Percentiles rank a stretch among this genome's conserved stretches.
phyloP scores from a whole-genome alignment of 108 stramenopile species.

The Cyclotella cryptica region DNA sequence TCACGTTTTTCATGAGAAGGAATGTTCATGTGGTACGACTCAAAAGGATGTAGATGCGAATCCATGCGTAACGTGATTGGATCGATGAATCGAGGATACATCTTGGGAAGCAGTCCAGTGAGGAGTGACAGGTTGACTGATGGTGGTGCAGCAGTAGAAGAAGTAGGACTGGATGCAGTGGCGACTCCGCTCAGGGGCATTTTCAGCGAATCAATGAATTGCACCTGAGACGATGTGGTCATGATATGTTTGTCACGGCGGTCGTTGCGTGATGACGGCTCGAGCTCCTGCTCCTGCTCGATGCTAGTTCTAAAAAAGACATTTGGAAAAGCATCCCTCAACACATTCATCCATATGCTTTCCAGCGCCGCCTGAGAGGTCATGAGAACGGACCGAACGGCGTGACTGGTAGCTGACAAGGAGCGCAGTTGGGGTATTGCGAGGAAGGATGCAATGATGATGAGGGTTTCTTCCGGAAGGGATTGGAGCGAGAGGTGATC shows the following conservation, averaged over 20 bases:
- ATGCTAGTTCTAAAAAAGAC: background rate
- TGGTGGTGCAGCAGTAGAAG: background rate
- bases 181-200: background rate
- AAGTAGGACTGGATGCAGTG: background rate
- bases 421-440: conserved; percentile 6
- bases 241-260: background rate
- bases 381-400: background rate
- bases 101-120: conserved; percentile 16
- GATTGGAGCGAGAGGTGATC: background rate
- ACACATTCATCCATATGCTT: conserved; percentile 16
- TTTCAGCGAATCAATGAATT: conserved; percentile 9
- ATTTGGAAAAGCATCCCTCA: conserved; percentile 7
- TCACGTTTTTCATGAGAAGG: background rate
- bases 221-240: conserved; percentile 3
- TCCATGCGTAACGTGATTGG: conserved; percentile 12
- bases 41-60: background rate
- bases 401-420: background rate
- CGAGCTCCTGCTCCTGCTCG: too few relatives aligned
- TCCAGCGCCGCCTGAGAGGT: conserved; percentile 4
- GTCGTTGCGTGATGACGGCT: background rate
- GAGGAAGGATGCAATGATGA: conserved; percentile 27
- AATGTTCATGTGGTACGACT: background rate
- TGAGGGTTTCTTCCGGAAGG: conserved; percentile 24
- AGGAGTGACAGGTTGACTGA: conserved; percentile 20
- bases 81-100: conserved; percentile 24